Base-by-base conservation (phyloP, 2,329 filamentous ascomycete genomes). In the Calonectria multiphialidica region DNA sequence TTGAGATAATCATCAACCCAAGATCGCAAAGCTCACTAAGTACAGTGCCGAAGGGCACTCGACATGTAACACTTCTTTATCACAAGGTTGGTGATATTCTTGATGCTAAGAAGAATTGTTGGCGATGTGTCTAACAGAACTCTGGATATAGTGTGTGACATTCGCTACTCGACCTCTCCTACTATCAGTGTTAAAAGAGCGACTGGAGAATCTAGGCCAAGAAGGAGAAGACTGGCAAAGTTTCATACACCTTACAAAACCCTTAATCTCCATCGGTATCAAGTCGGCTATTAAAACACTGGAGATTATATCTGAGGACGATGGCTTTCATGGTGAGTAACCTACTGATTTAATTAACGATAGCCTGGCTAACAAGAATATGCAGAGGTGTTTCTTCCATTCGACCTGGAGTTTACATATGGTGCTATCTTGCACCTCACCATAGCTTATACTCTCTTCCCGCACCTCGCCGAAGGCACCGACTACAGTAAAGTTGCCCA, bases 221-320 rank as follows among this genome's bases (percentile, higher is more conserved):
- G 76, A 71, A 0, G 75, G 61, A 2, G 80, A 83, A 30, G 79
- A 84, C 33, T 82, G 82, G 40, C 78, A 82, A 10, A 80, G 67
- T 0, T 82, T 85, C 37, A 71, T 85, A 0, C 76, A 75, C 2
- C 80, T 79, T 2, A 84, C 83, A 1, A 82, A 80, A 15, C 74
- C 82, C 0, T 67, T 86, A 0, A 84, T 86, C 9, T 82, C 81
- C 0, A 84, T 82, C 0, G 83, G 84, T 5, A 85, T 86, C 23
- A 85, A 86, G 40, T 86, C 84, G 0, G 84, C 84, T 0, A 75
- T 79, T 3, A 86, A 86, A 59, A 83, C 82, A 0, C 74, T 86
- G 0, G 82, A 85, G 47, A 85, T 86, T 0, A 67, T 86, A 0
- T 80, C 79, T 0, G 79, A 79, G 18, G 83, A 84, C 25, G 79